These are phyloP conservation scores for Vishniacozyma victoriae DNA, from an alignment of 768 basidiomycete genomes.

Conservation along the genomic window DNA sequence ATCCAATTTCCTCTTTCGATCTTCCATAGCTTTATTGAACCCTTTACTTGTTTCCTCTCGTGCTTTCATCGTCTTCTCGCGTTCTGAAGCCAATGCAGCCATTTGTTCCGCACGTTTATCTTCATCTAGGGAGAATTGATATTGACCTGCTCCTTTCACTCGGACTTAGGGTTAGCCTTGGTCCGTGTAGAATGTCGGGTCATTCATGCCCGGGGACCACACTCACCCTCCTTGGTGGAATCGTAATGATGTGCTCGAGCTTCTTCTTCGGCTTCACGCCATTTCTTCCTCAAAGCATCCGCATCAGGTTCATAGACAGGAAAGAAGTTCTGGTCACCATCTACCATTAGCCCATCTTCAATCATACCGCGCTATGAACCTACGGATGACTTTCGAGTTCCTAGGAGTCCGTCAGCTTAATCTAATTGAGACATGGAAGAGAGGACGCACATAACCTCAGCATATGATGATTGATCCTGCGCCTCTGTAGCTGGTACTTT, in stretches of 20 bases:
- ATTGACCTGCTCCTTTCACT: slow-evolving; percentile 82
- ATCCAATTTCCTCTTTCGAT: slow-evolving; percentile 34
- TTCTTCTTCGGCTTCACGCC: slow-evolving; percentile 62
- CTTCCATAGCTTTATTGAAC: slow-evolving; percentile 28
- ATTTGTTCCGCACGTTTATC: slow-evolving; percentile 70
- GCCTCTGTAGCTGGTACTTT: neutral
- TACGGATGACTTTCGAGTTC: slow-evolving; percentile 43
- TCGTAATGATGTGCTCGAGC: slow-evolving; percentile 80
- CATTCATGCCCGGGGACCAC: neutral
- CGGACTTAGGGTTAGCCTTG: slow-evolving; percentile 52
- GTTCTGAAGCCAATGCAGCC: slow-evolving; percentile 65
- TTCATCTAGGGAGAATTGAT: slow-evolving; percentile 83
- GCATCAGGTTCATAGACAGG: slow-evolving; percentile 80
- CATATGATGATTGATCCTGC: slow-evolving; percentile 28
- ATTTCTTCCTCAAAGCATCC: slow-evolving; percentile 51
- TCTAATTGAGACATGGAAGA: neutral
- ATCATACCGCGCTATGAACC: slow-evolving; percentile 2
- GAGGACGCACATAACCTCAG: slow-evolving; percentile 42
- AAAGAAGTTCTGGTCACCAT: slow-evolving; percentile 69
- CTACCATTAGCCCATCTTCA: slow-evolving; percentile 48
- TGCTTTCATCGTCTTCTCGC: slow-evolving; percentile 67
- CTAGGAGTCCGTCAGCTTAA: slow-evolving; percentile 8
- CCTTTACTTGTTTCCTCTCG: too few species aligned
- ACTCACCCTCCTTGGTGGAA: slow-evolving; percentile 58
- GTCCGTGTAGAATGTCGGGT: neutral